Evolutionary conservation across 2,329 filamentous ascomycete genomes (phyloP).

Genomic region (Fusarium pseudocircinatum): DNA sequence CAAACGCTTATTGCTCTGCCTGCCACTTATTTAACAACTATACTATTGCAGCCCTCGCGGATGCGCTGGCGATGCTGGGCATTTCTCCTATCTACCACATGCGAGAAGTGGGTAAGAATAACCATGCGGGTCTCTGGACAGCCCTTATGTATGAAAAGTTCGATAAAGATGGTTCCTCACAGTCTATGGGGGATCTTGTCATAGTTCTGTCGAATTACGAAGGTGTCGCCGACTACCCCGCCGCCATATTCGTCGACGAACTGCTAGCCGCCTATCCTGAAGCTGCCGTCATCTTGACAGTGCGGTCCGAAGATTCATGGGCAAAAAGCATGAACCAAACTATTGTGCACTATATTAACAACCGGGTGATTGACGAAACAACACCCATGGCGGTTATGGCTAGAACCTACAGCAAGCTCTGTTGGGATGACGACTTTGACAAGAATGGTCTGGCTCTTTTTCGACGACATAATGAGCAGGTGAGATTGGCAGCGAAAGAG

Average conservation of each 20-base stretch:
- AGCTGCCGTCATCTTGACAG: background rate
- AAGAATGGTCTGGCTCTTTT: background rate
- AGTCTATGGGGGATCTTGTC: background rate
- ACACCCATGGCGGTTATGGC: background rate
- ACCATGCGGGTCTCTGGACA: background rate
- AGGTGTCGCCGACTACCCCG: background rate
- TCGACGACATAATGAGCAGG: background rate
- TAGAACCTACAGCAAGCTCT: background rate
- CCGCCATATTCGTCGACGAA: background rate
- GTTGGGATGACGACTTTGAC: background rate
- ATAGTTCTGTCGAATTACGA: background rate
- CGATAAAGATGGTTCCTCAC: background rate
- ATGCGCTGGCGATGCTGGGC: background rate
- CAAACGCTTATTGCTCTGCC: background rate
- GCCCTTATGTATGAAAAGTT: accelerated
- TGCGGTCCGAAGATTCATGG: background rate
- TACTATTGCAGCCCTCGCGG: background rate
- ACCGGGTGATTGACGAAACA: background rate
- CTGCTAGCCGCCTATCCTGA: background rate
- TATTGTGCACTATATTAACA: background rate
- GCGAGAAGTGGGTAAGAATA: background rate
- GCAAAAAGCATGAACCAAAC: background rate
- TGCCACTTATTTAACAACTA: background rate
- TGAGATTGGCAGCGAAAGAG: accelerated
- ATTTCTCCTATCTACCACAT: background rate